Percentiles rank a stretch among this genome's conserved stretches.
These are phyloP conservation scores for Lipomyces oligophaga DNA, from an alignment of 805 yeast genomes.

Conservation along the genomic window DNA sequence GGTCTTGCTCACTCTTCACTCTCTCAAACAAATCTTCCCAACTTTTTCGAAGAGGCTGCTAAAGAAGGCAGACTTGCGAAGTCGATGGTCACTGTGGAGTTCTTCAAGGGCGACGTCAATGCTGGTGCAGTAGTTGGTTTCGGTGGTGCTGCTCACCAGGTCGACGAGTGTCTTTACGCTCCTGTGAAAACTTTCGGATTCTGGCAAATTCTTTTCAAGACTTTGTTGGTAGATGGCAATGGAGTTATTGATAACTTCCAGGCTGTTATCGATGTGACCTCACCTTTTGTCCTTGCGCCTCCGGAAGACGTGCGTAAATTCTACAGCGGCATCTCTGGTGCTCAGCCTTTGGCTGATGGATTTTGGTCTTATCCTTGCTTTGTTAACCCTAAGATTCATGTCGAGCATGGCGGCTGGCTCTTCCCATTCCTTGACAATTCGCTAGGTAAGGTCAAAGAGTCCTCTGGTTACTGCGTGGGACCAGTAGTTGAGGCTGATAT, in stretches of 20 bases:
- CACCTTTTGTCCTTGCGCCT: slow-evolving; percentile 26
- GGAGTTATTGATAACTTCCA: slow-evolving; percentile 25
- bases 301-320: slow-evolving; percentile 27
- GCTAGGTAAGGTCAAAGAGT: slow-evolving; percentile 25
- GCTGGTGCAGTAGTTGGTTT: slow-evolving; percentile 13
- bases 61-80: slow-evolving; percentile 10
- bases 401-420: slow-evolving; percentile 29
- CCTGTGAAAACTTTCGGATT: slow-evolving; percentile 27
- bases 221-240: slow-evolving; percentile 24
- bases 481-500: slow-evolving; percentile 27
- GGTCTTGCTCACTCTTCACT: slow-evolving; percentile 28
- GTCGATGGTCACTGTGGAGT: slow-evolving; percentile 19
- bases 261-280: slow-evolving; percentile 24
- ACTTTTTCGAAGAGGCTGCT: slow-evolving; percentile 16
- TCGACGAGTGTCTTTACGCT: slow-evolving; percentile 27
- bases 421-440: slow-evolving; percentile 23
- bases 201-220: slow-evolving; percentile 27
- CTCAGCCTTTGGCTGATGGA: slow-evolving; percentile 27
- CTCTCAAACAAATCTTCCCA: slow-evolving; percentile 24
- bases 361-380: slow-evolving; percentile 28
- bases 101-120: slow-evolving; percentile 11
- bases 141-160: slow-evolving; percentile 21
- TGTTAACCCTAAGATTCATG: slow-evolving; percentile 24
- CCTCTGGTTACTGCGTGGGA: slow-evolving; percentile 28
- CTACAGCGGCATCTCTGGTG: slow-evolving; percentile 24